A percentile compares a stretch with the other conserved stretches of the same genome.
Conservation (phyloP, 2,329 filamentous ascomycete species). For the Claviceps sp. region DNA sequence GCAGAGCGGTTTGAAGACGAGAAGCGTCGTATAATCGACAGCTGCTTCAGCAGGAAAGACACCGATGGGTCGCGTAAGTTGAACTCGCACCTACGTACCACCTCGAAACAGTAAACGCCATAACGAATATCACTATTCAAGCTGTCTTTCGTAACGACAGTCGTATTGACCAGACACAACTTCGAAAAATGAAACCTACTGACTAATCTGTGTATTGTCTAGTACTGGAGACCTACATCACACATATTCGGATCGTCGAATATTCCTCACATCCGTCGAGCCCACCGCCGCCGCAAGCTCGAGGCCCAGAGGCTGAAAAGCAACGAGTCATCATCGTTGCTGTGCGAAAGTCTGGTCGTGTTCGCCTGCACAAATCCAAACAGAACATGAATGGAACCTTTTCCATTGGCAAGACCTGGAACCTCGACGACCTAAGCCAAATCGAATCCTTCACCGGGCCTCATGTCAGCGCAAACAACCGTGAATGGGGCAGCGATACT, state of each 20-base stretch:
- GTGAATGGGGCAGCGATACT: constrained; percentile 68
- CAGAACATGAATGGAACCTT: constrained; percentile 91
- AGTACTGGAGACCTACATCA: constrained; percentile 81
- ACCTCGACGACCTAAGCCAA: constrained; percentile 72
- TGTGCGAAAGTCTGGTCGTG: constrained; percentile 80
- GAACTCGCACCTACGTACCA: not conserved
- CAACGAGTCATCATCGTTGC: constrained; percentile 83
- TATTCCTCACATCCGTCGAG: constrained; percentile 70
- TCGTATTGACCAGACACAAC: no score
- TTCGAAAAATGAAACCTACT: constrained; percentile 1
- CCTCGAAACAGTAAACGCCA: not conserved
- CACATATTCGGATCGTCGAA: constrained; percentile 84
- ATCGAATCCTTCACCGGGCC: constrained; percentile 71
- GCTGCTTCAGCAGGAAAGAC: constrained; percentile 86
- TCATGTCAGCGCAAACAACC: constrained; percentile 40
- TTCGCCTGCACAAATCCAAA: constrained; percentile 91
- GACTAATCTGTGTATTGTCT: constrained; percentile 1
- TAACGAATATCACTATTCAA: not conserved
- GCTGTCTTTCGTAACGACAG: not conserved
- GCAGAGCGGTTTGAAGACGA: constrained; percentile 94
- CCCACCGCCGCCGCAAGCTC: constrained; percentile 70
- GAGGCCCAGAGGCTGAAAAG: constrained; percentile 63
- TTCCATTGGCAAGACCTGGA: constrained; percentile 97
- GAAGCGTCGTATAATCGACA: constrained; percentile 86
- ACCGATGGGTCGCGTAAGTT: constrained; percentile 69